These are phyloP conservation scores for Pseudogymnoascus sp. DNA, from an alignment of 2,329 filamentous ascomycete species.

Conservation along the genomic window DNA sequence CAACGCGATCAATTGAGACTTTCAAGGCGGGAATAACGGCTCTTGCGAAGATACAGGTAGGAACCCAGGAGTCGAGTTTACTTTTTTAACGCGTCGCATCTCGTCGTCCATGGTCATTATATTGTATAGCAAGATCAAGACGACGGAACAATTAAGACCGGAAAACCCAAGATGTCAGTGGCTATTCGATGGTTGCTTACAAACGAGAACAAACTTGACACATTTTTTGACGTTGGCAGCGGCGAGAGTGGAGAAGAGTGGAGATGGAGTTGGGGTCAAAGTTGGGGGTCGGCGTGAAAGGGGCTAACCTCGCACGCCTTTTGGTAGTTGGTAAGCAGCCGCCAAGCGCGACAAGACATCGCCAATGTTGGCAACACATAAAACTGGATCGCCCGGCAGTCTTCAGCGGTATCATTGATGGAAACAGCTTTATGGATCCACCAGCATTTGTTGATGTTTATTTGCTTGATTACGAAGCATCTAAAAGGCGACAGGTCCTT, in stretches of 20 bases:
- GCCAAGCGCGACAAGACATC: slow-evolving; percentile 6
- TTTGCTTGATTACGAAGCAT: slow-evolving; percentile 7
- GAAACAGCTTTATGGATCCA: not conserved
- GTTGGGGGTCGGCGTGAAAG: not conserved
- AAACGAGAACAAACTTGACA: slow-evolving; percentile 6
- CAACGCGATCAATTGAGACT: not conserved
- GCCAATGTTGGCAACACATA: not conserved
- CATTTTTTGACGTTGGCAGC: slow-evolving; percentile 5
- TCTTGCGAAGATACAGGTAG: not conserved
- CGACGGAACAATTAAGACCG: slow-evolving; percentile 8
- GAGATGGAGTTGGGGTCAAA: not conserved
- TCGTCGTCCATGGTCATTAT: not conserved
- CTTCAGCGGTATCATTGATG: not conserved
- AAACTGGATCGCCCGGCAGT: not conserved
- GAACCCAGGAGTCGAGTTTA: not conserved
- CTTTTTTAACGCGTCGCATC: not conserved
- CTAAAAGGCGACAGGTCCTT: not conserved
- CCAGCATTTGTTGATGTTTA: not conserved
- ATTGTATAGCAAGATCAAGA: not conserved
- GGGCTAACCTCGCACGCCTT: not conserved
- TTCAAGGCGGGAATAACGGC: not conserved
- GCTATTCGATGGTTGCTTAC: slow-evolving; percentile 1
- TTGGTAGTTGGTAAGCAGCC: slow-evolving; percentile 1
- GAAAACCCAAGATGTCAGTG: not conserved
- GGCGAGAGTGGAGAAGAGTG: slow-evolving; percentile 7